A percentile compares a stretch with the other conserved stretches of the same genome.
Conservation (phyloP, 1,139 yeast genomes). For the Kazachstania sp. region DNA sequence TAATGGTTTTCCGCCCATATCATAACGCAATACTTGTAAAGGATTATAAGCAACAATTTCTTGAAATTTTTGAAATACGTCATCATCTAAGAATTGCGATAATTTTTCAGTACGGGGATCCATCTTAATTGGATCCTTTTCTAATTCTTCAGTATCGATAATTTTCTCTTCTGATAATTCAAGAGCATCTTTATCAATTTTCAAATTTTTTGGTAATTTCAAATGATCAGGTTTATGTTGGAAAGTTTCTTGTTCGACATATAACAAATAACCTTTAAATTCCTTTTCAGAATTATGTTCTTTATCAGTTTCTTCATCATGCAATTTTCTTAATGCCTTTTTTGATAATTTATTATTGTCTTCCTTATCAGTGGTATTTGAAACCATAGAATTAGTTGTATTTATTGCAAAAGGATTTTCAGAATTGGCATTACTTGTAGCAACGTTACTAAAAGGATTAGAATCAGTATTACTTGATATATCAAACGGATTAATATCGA, state of each 20-base stretch:
- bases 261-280: slow-evolving; percentile 58
- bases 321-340: slow-evolving; percentile 21
- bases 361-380: not conserved
- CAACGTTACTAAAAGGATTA: slow-evolving; percentile 34
- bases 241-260: slow-evolving; percentile 59
- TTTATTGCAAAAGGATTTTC: slow-evolving; percentile 15
- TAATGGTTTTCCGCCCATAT: slow-evolving; percentile 64
- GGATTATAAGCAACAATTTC: slow-evolving; percentile 73
- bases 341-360: slow-evolving; percentile 14
- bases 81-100: slow-evolving; percentile 55
- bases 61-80: slow-evolving; percentile 69
- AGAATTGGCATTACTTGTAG: not conserved
- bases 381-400: not conserved
- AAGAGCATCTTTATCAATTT: slow-evolving; percentile 29
- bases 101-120: slow-evolving; percentile 35
- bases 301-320: slow-evolving; percentile 21
- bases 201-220: slow-evolving; percentile 34
- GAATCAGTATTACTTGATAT: slow-evolving; percentile 23
- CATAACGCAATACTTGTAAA: slow-evolving; percentile 76
- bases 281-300: slow-evolving; percentile 22
- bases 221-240: slow-evolving; percentile 42
- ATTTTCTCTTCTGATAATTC: slow-evolving; percentile 29
- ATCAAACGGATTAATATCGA: slow-evolving; percentile 38
- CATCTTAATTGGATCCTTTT: slow-evolving; percentile 24
- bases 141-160: slow-evolving; percentile 24